A percentile compares a stretch with the other conserved stretches of the same genome.
Conservation (phyloP, 495 filamentous ascomycete genomes). For the Polyplosphaeria fusca region DNA sequence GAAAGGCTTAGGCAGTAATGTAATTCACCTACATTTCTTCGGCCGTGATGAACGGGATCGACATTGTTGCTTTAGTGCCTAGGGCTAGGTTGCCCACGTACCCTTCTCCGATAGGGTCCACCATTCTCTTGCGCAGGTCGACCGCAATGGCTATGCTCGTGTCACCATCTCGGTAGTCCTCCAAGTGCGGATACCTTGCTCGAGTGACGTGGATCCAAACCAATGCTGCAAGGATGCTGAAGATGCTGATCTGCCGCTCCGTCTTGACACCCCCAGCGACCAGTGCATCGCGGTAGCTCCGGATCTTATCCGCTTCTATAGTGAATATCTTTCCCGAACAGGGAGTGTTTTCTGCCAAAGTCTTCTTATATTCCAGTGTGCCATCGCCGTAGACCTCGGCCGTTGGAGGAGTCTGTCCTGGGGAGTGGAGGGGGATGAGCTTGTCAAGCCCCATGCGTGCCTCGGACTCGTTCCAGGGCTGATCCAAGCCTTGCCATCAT, state of each 20-base stretch:
- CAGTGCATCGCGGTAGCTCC: conserved; percentile 10
- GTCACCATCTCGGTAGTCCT: not conserved
- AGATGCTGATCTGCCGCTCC: conserved; percentile 5
- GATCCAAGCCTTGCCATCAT: too few relatives aligned
- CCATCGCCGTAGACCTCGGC: not conserved
- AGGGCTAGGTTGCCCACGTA: conserved; percentile 21
- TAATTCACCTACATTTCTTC: conserved; percentile 13
- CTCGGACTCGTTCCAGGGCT: too few relatives aligned
- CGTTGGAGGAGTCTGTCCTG: too few relatives aligned
- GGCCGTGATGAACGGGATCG: not conserved
- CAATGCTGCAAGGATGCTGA: conserved; percentile 11
- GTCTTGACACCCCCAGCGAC: not conserved
- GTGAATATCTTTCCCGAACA: conserved; percentile 12
- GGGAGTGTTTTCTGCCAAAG: not conserved
- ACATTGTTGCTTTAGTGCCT: conserved; percentile 2
- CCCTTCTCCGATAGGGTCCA: not conserved
- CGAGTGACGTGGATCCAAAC: conserved; percentile 24
- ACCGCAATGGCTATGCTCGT: conserved; percentile 6
- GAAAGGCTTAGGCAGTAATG: too few relatives aligned
- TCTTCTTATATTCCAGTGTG: conserved; percentile 6
- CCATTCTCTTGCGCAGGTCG: conserved; percentile 6
- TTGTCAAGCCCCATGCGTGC: too few relatives aligned
- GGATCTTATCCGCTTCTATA: not conserved
- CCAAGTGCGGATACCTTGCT: not conserved
- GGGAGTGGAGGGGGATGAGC: too few relatives aligned